These are phyloP conservation scores for Iris pallida DNA, from an alignment of 116 monocot genomes.

Conservation along the genomic window DNA sequence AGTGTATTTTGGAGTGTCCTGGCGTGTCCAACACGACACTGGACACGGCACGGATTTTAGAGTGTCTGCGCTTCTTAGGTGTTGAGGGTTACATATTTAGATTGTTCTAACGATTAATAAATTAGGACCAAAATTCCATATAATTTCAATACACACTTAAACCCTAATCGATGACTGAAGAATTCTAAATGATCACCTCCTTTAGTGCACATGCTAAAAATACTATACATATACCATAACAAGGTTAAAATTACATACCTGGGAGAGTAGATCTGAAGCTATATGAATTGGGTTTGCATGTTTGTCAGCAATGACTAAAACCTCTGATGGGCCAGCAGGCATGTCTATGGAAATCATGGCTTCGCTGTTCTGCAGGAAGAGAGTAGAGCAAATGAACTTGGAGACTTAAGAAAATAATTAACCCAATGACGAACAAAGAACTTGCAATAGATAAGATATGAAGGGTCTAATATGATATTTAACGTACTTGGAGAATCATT, in stretches of 20 bases:
- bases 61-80: no score
- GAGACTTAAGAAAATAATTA: neutral
- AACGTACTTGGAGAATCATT: constrained; percentile 74
- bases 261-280: constrained; percentile 78
- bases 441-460: neutral
- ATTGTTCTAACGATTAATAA: no score
- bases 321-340: constrained; percentile 87
- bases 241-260: constrained; percentile 28
- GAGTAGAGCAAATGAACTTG: neutral
- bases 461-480: neutral
- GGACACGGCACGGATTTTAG: no score
- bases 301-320: constrained; percentile 76
- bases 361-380: constrained; percentile 65
- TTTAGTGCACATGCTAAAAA: neutral
- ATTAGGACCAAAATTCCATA: no score
- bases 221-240: no score
- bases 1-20: no score
- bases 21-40: no score
- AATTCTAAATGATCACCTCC: no score
- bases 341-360: constrained; percentile 86
- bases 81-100: no score
- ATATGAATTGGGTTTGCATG: constrained; percentile 67
- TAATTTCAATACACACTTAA: no score
- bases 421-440: no score
- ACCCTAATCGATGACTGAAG: no score